Base-by-base conservation (phyloP, 2,329 filamentous ascomycete genomes). In the Scopulariopsis brevicaulis region DNA sequence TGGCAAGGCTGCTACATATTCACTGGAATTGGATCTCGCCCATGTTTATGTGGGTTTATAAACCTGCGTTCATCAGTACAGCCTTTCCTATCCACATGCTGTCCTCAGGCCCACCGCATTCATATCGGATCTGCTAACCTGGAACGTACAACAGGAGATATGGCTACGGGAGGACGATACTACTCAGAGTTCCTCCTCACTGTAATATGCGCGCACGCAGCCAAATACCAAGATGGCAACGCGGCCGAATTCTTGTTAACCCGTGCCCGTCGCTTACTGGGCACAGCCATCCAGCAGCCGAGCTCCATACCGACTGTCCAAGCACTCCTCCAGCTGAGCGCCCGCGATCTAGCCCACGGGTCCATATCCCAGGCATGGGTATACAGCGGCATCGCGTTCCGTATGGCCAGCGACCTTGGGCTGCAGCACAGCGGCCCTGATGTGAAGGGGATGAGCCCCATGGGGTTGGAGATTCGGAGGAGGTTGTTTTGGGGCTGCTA, bases 301-400 rank as follows among this genome's bases (percentile, higher is more conserved):
- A 65, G 65, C 59, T 62, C 65, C 51, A 65, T 67, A 37, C 65
- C 66, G 15, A 66, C 65, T 3, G 63, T 65, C 6, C 66, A 68
- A 57, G 66, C 65, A 1, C 61, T 68, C 14, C 61, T 68, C 10
- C 65, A 66, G 58, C 59, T 67, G n/a, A 67, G 65, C 57, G 66
- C 65, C 8, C 63, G 65, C 22, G 65, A 67, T 18, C 60, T 66
- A 15, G 65, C 63, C 11, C 60, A 64, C n/a, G 66, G 66, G 7
- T 64, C 63, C 35, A 66, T 65, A 20, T 67, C 65, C 12, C 65
- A 66, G 58, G 65, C 65, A 2, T 68, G 66, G 66, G 60, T 68
- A 55, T 68, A 67, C 59, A 67, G 65, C 56, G 66, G 65, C 32
- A 68, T 68, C 59, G 66, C 66, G 28, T 68, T 67, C 59, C 59